Evolutionary conservation across 2,329 filamentous ascomycete genomes (phyloP).

Genomic region (Fusarium tanahbumbuense): DNA sequence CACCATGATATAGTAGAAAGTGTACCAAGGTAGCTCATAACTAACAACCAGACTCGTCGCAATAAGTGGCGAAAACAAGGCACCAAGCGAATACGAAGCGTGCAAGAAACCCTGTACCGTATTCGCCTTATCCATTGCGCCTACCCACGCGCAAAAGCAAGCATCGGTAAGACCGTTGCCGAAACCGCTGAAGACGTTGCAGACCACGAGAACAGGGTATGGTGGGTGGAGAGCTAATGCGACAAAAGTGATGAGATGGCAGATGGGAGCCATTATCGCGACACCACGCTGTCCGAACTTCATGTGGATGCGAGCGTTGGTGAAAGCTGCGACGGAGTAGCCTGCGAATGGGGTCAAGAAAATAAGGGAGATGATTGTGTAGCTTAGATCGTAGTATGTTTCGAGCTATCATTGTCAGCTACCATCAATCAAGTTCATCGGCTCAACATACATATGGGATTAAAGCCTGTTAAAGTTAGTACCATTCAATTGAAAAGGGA

Average conservation of each 20-base stretch:
- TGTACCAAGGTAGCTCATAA: constrained; percentile 70
- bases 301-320: constrained; percentile 71
- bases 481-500: accelerated
- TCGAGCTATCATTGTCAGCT: constrained; percentile 60
- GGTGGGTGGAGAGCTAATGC: constrained; percentile 71
- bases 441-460: constrained; percentile 38
- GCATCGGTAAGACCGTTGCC: constrained; percentile 73
- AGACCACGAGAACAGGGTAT: constrained; percentile 71
- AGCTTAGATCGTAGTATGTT: constrained; percentile 68
- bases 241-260: constrained; percentile 71
- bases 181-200: constrained; percentile 72
- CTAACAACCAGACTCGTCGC: constrained; percentile 74
- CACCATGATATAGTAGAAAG: constrained; percentile 79
- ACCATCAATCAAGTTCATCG: accelerated
- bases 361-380: constrained; percentile 70
- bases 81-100: constrained; percentile 73
- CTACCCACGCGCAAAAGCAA: constrained; percentile 64
- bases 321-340: constrained; percentile 69
- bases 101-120: constrained; percentile 75
- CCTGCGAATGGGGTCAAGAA: constrained; percentile 73
- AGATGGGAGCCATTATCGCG: constrained; percentile 69
- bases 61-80: constrained; percentile 71
- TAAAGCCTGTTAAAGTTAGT: constrained; percentile 34
- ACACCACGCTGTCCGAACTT: constrained; percentile 74
- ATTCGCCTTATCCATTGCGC: constrained; percentile 75